Percentiles rank a stretch among this genome's conserved stretches.
phyloP scores from a whole-genome alignment of 345 rosid genomes.

The Xanthoceras sorbifolium region DNA sequence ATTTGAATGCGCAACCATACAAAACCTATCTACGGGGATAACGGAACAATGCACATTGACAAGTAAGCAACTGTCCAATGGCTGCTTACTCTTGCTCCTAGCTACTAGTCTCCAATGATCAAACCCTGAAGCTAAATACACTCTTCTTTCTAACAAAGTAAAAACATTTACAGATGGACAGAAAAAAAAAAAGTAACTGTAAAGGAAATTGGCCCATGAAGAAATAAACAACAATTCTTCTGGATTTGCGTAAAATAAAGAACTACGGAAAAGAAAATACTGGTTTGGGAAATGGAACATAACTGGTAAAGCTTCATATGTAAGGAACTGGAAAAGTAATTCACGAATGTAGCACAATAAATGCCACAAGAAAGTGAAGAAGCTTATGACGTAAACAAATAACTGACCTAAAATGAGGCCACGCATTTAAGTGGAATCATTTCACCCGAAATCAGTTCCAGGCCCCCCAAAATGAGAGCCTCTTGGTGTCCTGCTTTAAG shows the following conservation, averaged over 20 bases:
- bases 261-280: constrained; percentile 32
- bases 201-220: constrained; percentile 26
- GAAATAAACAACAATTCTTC: constrained; percentile 25
- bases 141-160: neutral
- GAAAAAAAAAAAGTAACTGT: constrained; percentile 12
- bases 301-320: constrained; percentile 36
- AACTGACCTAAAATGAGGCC: constrained; percentile 99
- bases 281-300: constrained; percentile 31
- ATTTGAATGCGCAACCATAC: neutral
- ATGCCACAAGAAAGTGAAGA: constrained; percentile 58
- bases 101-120: neutral
- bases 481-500: constrained; percentile 96
- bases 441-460: constrained; percentile 95
- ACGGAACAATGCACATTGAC: constrained; percentile 1
- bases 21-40: constrained; percentile 8
- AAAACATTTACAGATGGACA: neutral
- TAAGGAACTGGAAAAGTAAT: constrained; percentile 53
- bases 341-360: constrained; percentile 55
- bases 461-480: constrained; percentile 99
- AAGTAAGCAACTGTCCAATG: constrained; percentile 10
- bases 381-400: constrained; percentile 71
- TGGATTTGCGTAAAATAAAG: constrained; percentile 33
- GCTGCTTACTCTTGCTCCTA: constrained; percentile 17
- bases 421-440: constrained; percentile 95
- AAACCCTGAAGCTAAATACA: neutral